These are phyloP conservation scores for Tricholoma furcatifolium DNA, from an alignment of 768 basidiomycete genomes.

Conservation along the genomic window DNA sequence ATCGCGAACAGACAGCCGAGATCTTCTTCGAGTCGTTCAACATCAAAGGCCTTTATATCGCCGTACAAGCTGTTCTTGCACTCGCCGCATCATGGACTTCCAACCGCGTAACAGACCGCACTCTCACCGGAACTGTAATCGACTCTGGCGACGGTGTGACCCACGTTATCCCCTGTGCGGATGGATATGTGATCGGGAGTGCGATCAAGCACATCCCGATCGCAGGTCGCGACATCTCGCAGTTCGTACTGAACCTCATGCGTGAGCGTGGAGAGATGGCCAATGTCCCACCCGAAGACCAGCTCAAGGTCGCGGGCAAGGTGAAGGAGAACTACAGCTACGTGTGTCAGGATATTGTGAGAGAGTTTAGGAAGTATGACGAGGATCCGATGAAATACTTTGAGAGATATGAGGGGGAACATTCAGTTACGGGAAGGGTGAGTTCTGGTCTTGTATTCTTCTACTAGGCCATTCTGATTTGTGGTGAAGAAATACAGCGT, in stretches of 20 bases:
- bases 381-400: conserved; percentile 94
- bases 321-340: conserved; percentile 99
- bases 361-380: conserved; percentile 98
- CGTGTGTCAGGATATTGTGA: conserved; percentile 98
- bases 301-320: conserved; percentile 84
- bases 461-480: background rate
- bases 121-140: conserved; percentile 95
- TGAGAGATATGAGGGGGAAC: conserved; percentile 89
- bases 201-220: conserved; percentile 99
- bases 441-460: conserved; percentile 20
- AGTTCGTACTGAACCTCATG: conserved; percentile 94
- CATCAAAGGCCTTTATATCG: conserved; percentile 97
- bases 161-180: conserved; percentile 94
- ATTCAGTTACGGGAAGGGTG: conserved; percentile 90
- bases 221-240: conserved; percentile 95
- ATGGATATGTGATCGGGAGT: conserved; percentile 98
- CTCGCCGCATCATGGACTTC: conserved; percentile 98
- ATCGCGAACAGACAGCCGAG: conserved; percentile 97
- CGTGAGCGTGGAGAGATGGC: conserved; percentile 92
- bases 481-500: conserved; percentile 79
- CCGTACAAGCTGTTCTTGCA: conserved; percentile 97
- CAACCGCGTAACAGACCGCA: conserved; percentile 84
- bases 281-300: conserved; percentile 93
- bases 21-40: conserved; percentile 99
- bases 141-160: conserved; percentile 99